Conservation (phyloP, 768 basidiomycete species). For the Leccinum pellstonianum region DNA sequence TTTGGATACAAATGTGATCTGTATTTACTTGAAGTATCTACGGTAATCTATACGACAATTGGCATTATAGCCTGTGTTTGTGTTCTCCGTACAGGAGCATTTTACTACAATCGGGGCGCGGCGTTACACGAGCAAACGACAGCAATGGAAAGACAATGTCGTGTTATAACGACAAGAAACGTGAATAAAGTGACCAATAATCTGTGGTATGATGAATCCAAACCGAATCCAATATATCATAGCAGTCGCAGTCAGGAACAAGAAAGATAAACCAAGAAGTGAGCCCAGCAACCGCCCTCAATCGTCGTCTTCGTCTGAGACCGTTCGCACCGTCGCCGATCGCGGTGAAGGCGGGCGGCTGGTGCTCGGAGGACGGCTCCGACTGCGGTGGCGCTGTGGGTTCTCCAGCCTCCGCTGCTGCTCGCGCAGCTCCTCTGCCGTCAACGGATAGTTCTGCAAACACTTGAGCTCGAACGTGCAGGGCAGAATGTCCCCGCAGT, state of each 20-base stretch:
- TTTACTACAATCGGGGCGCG: not conserved
- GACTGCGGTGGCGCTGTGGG: constrained; percentile 18
- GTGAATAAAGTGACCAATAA: constrained; percentile 31
- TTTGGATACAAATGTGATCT: not conserved
- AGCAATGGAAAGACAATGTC: not conserved
- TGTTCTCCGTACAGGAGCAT: not conserved
- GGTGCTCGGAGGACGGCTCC: constrained; percentile 14
- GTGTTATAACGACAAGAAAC: not conserved
- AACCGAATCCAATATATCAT: constrained; percentile 7
- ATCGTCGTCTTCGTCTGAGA: constrained; percentile 19
- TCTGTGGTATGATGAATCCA: constrained; percentile 11
- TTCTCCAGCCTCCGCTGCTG: constrained; percentile 39
- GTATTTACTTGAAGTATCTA: not conserved
- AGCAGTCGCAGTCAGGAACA: not conserved
- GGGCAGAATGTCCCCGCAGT: constrained; percentile 50
- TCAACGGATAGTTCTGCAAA: constrained; percentile 44
- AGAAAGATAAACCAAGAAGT: not conserved
- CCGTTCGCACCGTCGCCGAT: constrained; percentile 10
- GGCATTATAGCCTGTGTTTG: not conserved
- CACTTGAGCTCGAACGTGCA: constrained; percentile 63
- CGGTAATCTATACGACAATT: not conserved
- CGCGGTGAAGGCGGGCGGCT: constrained; percentile 24
- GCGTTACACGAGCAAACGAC: not conserved
- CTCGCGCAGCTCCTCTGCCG: constrained; percentile 49
- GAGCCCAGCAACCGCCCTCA: not conserved